phyloP scores from a whole-genome alignment of 257 asterid species.

The Solanum lignicaule region DNA sequence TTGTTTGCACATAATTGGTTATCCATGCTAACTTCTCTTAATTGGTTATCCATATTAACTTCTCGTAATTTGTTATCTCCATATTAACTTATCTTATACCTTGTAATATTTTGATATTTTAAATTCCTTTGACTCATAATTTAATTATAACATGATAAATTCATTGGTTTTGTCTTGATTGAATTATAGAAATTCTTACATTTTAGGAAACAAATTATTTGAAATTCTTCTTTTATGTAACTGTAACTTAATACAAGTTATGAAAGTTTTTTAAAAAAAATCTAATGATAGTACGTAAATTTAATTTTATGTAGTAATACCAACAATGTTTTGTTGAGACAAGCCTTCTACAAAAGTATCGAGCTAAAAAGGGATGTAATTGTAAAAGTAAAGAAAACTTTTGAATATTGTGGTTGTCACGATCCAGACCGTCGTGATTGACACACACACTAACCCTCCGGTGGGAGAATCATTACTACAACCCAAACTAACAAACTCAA shows the following conservation, averaged over 20 bases:
- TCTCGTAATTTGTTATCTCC: neutral
- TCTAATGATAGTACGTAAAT: neutral
- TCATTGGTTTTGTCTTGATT: neutral
- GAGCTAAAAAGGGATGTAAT: too few species aligned
- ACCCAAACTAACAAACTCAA: too few species aligned
- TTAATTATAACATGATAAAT: neutral
- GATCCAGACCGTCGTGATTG: too few species aligned
- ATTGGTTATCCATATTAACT: neutral
- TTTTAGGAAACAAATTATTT: neutral
- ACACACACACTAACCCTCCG: too few species aligned
- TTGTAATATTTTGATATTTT: neutral
- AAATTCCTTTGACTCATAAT: neutral
- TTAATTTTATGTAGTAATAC: neutral
- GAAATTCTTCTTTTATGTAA: neutral
- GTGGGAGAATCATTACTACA: too few species aligned
- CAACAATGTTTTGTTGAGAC: neutral
- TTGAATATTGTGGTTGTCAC: too few species aligned
- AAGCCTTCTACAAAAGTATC: neutral
- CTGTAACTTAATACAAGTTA: neutral
- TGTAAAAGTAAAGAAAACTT: neutral
- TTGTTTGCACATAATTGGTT: neutral
- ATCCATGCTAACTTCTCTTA: neutral
- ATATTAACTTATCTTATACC: neutral
- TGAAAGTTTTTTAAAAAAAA: accelerated
- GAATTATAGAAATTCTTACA: neutral